Conservation (phyloP, 768 basidiomycete species). For the Multifurca ochricompacta region DNA sequence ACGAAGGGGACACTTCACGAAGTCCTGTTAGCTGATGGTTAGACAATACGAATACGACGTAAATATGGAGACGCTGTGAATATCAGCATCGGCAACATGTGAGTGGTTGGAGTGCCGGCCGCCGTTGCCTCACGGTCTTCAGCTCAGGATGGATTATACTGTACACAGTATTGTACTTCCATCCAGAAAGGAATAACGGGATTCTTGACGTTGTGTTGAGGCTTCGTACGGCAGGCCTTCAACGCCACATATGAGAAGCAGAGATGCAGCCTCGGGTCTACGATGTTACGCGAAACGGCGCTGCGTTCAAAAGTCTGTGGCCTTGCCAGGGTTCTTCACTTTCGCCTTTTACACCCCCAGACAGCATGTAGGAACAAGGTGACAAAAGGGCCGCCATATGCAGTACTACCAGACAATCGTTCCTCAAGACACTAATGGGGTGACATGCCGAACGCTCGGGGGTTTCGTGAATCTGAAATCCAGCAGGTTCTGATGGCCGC, state of each 20-base stretch:
- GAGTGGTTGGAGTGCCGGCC: not conserved
- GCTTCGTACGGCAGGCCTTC: not conserved
- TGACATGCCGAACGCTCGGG: not conserved
- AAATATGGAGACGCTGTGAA: not conserved
- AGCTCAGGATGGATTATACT: not conserved
- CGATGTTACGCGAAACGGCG: constrained; percentile 1
- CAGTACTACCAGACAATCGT: not conserved
- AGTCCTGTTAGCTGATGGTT: not conserved
- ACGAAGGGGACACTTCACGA: not conserved
- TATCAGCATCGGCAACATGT: not conserved
- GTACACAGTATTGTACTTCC: not conserved
- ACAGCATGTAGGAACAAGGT: not conserved
- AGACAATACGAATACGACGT: not conserved
- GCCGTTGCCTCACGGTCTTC: not conserved
- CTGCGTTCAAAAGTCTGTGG: not conserved
- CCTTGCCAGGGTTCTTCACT: not conserved
- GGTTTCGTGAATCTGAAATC: not conserved
- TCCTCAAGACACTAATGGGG: no score
- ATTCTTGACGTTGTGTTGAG: not conserved
- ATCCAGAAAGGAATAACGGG: not conserved
- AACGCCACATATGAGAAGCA: constrained; percentile 12
- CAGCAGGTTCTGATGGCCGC: not conserved
- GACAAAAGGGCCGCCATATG: not conserved
- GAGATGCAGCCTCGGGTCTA: not conserved
- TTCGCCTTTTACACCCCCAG: not conserved